Base-by-base conservation (phyloP, 176 grass and related monocot species). In the Ensete ventricosum region DNA sequence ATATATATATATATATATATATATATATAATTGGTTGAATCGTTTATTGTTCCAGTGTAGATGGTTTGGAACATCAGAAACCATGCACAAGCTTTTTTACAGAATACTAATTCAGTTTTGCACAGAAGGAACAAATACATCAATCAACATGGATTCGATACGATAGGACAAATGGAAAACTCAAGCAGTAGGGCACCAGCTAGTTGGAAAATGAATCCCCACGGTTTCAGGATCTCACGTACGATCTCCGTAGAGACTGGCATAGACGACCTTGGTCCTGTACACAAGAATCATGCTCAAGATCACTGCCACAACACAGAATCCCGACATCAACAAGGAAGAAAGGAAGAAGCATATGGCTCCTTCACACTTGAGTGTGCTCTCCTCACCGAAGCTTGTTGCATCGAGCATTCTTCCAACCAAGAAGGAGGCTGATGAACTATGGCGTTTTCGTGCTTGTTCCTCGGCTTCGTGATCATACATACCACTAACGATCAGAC, bases 271-370 rank as follows among this genome's bases (percentile, higher is more conserved):
- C 51, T 53, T 72, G 2, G 70, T 72, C 70, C 70, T 53, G 52
- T 53, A 54, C 19, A 72, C 70, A 6, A 72, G 70, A 53, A 72
- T 72, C 70, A 54, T 53, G 19, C 70, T 72, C 50, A 72, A 72
- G 19, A 72, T 17, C 9, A 24, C 49, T 23, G 70, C 70, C 11
- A 53, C 50, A 1, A 72, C 8, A 12, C 70, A 72, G 14, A 72
- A 54, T n/a, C 51, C 70, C 7, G 51, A 53, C 70, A 72, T 72
- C 52, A 72, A 24, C 1, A 72, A 53, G 20, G 70, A 72, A 53
- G 70, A 72, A 34, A 72, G 51, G 70, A 72, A 72, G 21, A 72
- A 72, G 19, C 70, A 72, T 10, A 72, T 50, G 11, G 50, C 70
- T 24, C 70, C 70, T 9, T 72, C 70, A 22, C 70, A 72, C 52